phyloP scores from a whole-genome alignment of 352 stramenopile genomes.

The Globisporangium paddicum region DNA sequence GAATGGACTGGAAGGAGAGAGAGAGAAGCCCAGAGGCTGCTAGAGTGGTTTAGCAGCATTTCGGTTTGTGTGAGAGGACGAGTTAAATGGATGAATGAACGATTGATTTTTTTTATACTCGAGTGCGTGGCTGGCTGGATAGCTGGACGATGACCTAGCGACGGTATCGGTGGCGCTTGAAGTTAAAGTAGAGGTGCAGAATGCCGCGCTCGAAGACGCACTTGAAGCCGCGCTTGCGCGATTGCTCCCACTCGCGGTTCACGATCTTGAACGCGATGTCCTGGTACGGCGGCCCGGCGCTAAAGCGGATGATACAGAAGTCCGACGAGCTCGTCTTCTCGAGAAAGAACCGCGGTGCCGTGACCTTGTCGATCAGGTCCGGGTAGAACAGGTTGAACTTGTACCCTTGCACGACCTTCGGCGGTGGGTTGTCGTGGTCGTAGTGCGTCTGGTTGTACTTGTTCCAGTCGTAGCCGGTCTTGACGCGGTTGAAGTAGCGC shows the following conservation, averaged over 20 bases:
- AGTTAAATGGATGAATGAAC: slow-evolving; percentile 3
- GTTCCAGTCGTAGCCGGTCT: slow-evolving; percentile 99
- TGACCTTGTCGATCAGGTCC: slow-evolving; percentile 97
- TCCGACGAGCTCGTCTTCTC: slow-evolving; percentile 90
- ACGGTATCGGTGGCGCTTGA: slow-evolving; percentile 97
- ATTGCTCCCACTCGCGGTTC: slow-evolving; percentile 98
- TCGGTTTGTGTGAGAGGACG: background rate
- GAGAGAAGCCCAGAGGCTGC: background rate
- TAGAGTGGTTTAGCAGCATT: background rate
- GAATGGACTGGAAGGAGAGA: background rate
- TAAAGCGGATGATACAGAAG: slow-evolving; percentile 99
- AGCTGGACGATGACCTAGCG: slow-evolving; percentile 46
- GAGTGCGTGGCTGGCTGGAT: background rate
- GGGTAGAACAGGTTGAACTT: slow-evolving; percentile 99
- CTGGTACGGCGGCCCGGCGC: slow-evolving; percentile 97
- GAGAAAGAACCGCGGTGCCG: slow-evolving; percentile 94
- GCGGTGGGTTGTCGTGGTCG: slow-evolving; percentile 98
- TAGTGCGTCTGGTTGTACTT: slow-evolving; percentile 99
- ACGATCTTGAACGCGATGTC: slow-evolving; percentile 99
- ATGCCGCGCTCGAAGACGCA: slow-evolving; percentile 98
- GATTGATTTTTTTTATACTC: background rate
- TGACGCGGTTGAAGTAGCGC: slow-evolving; percentile 99
- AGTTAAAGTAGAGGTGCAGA: slow-evolving; percentile 99
- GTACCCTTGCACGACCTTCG: slow-evolving; percentile 99
- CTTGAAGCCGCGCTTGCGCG: slow-evolving; percentile 96